phyloP scores from a whole-genome alignment of 2,329 filamentous ascomycete species.

The Talaromyces sp. region DNA sequence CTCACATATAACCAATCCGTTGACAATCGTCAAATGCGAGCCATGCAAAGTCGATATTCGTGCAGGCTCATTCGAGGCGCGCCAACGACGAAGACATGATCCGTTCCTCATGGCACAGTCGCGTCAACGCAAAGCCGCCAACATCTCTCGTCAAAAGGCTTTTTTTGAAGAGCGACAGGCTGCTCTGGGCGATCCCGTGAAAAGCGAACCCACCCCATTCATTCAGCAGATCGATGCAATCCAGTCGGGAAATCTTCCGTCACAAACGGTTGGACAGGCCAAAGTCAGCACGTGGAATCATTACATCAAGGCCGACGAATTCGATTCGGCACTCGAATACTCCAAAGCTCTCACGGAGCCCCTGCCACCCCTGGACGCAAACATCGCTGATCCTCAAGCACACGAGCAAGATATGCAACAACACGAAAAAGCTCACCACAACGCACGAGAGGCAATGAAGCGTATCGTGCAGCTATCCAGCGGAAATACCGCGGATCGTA shows the following conservation, averaged over 20 bases:
- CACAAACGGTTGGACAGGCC: constrained; percentile 17
- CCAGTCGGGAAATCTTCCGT: constrained; percentile 34
- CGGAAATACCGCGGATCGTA: constrained; percentile 71
- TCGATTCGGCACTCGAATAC: constrained; percentile 62
- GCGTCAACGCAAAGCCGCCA: constrained; percentile 77
- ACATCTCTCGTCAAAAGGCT: constrained; percentile 68
- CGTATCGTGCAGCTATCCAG: constrained; percentile 77
- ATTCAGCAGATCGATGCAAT: constrained; percentile 71
- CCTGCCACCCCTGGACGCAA: constrained; percentile 29
- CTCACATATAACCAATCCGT: constrained; percentile 33
- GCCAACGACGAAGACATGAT: constrained; percentile 66
- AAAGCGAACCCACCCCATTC: constrained; percentile 76
- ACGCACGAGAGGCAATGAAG: constrained; percentile 69
- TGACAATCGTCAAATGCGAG: constrained; percentile 53
- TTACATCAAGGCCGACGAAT: constrained; percentile 64
- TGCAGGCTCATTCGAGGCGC: constrained; percentile 61
- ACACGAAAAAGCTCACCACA: constrained; percentile 58
- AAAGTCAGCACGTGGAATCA: constrained; percentile 61
- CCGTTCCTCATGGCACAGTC: constrained; percentile 79
- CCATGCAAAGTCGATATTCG: constrained; percentile 53
- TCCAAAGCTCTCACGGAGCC: constrained; percentile 61
- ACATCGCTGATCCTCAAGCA: constrained; percentile 36
- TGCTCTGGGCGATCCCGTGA: constrained; percentile 71
- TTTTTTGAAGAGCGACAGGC: constrained; percentile 63
- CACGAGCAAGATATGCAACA: constrained; percentile 36